These are phyloP conservation scores for Epichloe bromicola DNA, from an alignment of 2,329 filamentous ascomycete species.

Conservation along the genomic window DNA sequence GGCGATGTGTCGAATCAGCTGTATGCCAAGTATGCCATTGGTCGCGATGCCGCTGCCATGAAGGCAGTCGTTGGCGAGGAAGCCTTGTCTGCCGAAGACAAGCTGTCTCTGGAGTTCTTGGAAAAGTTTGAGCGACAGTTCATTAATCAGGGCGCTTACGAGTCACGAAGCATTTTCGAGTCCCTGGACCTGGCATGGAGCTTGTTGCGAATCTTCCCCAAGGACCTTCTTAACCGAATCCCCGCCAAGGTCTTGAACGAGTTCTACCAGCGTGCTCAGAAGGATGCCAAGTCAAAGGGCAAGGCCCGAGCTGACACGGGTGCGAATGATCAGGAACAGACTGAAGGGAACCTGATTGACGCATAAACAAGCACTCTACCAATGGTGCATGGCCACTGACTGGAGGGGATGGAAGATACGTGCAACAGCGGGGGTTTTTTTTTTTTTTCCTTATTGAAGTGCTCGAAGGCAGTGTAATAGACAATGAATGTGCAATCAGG, in stretches of 20 bases:
- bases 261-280: constrained; percentile 60
- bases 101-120: constrained; percentile 92
- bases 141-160: constrained; percentile 84
- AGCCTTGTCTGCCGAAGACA: constrained; percentile 88
- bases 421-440: neutral
- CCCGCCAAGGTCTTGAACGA: constrained; percentile 72
- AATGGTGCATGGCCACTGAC: neutral
- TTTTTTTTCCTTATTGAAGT: neutral
- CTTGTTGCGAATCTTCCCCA: constrained; percentile 90
- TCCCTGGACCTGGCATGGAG: constrained; percentile 95
- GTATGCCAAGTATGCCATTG: constrained; percentile 98
- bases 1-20: constrained; percentile 98
- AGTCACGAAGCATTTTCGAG: constrained; percentile 82
- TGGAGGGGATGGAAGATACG: neutral
- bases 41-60: constrained; percentile 95
- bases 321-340: constrained; percentile 26
- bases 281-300: constrained; percentile 49
- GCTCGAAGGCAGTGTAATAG: constrained; percentile 1
- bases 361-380: constrained; percentile 23
- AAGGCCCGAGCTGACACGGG: constrained; percentile 36
- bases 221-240: constrained; percentile 93
- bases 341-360: constrained; percentile 49
- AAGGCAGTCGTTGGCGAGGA: constrained; percentile 99
- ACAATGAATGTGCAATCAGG: neutral
- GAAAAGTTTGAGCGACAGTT: constrained; percentile 97